Percentiles rank a stretch among this genome's conserved stretches.
These are phyloP conservation scores for Fusarium lateritium DNA, from an alignment of 2,329 filamentous ascomycete species.

Conservation along the genomic window DNA sequence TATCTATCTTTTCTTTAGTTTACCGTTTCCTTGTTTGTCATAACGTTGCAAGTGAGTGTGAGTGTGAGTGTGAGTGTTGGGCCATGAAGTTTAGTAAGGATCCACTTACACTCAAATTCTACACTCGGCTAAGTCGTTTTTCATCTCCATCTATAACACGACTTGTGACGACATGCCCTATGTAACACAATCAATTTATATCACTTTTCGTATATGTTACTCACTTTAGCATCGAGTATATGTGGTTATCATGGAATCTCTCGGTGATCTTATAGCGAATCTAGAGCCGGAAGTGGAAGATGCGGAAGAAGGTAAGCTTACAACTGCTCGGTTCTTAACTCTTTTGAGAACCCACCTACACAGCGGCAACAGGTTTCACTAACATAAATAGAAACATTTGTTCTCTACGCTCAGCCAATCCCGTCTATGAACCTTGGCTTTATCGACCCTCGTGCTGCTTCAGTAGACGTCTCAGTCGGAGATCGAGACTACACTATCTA, in stretches of 20 bases:
- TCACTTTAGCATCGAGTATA: neutral
- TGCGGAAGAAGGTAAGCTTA: slow-evolving; percentile 61
- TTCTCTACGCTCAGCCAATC: slow-evolving; percentile 84
- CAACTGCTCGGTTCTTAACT: neutral
- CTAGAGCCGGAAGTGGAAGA: slow-evolving; percentile 64
- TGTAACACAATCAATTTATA: neutral
- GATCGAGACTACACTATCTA: slow-evolving; percentile 80
- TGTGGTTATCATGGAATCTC: slow-evolving; percentile 28
- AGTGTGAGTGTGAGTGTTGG: neutral
- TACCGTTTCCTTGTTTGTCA: no score
- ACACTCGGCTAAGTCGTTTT: slow-evolving; percentile 5
- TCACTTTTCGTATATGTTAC: neutral
- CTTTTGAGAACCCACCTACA: neutral
- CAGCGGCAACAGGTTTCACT: slow-evolving; percentile 1
- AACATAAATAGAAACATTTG: slow-evolving; percentile 80
- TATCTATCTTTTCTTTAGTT: no score
- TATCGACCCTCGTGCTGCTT: slow-evolving; percentile 77
- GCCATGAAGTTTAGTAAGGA: neutral
- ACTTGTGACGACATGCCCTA: neutral
- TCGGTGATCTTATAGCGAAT: slow-evolving; percentile 47
- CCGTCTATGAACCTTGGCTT: slow-evolving; percentile 87
- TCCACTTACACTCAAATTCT: slow-evolving; percentile 14
- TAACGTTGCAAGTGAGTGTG: neutral
- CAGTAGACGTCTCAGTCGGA: slow-evolving; percentile 77
- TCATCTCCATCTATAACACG: slow-evolving; percentile 2